phyloP scores from a whole-genome alignment of 2,329 filamentous ascomycete species.

The Penicillium sp. region DNA sequence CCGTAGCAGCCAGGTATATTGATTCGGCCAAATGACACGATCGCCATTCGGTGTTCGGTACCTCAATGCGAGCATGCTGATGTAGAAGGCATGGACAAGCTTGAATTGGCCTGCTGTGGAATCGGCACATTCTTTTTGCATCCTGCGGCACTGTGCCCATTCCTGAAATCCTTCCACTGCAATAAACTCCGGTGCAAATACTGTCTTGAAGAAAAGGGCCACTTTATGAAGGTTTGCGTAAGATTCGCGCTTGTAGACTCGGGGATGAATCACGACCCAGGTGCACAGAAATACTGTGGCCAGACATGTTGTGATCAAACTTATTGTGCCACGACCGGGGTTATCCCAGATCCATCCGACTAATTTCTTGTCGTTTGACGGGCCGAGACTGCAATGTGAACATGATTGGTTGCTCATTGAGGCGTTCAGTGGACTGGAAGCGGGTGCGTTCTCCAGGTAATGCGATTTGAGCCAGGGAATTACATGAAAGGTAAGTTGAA shows the following conservation, averaged over 20 bases:
- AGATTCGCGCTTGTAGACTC: neutral
- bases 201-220: neutral
- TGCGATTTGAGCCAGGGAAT: neutral
- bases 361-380: neutral
- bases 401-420: neutral
- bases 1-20: neutral
- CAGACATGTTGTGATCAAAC: neutral
- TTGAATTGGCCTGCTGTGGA: neutral
- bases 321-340: neutral
- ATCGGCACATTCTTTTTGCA: neutral
- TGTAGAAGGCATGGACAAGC: neutral
- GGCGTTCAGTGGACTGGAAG: neutral
- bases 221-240: neutral
- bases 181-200: neutral
- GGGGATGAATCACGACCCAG: neutral
- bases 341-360: neutral
- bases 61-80: neutral
- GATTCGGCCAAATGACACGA: neutral
- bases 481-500: neutral
- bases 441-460: neutral
- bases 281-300: neutral
- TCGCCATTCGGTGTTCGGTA: neutral
- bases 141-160: neutral
- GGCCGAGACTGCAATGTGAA: neutral
- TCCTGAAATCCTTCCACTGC: neutral